Evolutionary conservation across 306 rosid genomes (phyloP), one percentile per base, ranked within the genome.

Genomic region (Canavalia gladiata): DNA sequence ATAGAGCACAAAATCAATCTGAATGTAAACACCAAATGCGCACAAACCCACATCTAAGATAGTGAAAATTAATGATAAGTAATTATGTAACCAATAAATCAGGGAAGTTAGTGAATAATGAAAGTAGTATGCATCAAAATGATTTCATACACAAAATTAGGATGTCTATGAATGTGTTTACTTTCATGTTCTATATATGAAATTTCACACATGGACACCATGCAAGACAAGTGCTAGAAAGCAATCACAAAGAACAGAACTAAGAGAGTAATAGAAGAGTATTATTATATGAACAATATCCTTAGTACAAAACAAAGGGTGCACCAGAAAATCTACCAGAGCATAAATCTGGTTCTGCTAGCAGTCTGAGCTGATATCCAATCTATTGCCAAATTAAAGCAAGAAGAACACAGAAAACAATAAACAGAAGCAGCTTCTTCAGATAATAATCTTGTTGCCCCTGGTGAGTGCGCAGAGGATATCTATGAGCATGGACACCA

Each of bases 331-430:
- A 84, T 79, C 64, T 82, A 82, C 76, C 76, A 66, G 30, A 56
- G 65, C 75, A 71, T 11, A 29, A 60, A 59, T 80, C 66, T 45
- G 77, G 57, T 63, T 76, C 79, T 30, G 60, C 42, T 54, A 75
- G 71, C 69, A 63, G 65, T 25, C 66, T 68, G 49, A 79, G 49
- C 67, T 56, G 6, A 18, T 46, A 81, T 31, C 67, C 58, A 59
- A 78, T 35, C 87, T 89, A 91, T 80, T 88, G 95, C 95, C 92
- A 91, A 67, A 90, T 50, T 31, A 94, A 86, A 70, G 92, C 97
- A 54, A 94, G 65, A 76, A 91, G 43, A 80, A 81, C 97, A 73
- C 88, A 91, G 10, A 92, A 46, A 31, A 63, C 79, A 39, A 94
- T 74, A 50, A 91, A n/a, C 56, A 94, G 6, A 82, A 92, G 84